Base-by-base conservation (phyloP, 108 stramenopile species). In the Fistulifera solaris region DNA sequence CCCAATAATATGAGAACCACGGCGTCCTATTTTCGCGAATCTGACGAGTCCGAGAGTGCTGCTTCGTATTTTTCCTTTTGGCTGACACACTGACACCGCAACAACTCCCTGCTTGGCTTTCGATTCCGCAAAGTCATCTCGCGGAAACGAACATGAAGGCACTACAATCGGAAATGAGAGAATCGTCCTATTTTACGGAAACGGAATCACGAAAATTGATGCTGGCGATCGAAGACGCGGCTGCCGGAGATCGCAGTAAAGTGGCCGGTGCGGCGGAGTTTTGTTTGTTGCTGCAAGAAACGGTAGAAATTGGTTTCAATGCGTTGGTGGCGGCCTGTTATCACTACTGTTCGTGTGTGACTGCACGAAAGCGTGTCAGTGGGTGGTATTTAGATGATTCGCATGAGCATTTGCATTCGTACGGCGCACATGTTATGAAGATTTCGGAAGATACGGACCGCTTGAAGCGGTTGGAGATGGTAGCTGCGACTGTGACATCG, bases 191-290 rank as follows among this genome's bases (percentile, higher is more conserved):
- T 38, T 77, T 70, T 22, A 77, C 70, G 22, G 67, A 68, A 53
- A 61, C 27, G 1, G 70, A 77, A 61, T 51, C 62, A 11, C 44
- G 58, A 25, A 61, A 68, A 31, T 55, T 88, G 1, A 56, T 78
- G 17, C 54, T 49, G 13, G 80, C 87, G 46, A 80, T 88, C 42
- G 68, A 74, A 54, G 66, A 66, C 45, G 73, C 83, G 3, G 60
- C 82, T 16, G 56, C 44, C 1, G 69, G 66, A 5, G 70, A 84
- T 61, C 31, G 42, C 3, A 67, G 75, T 22, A 73, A 76, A 52
- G 65, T 84, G 54, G 77, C 76, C 0, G 83, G 87, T n/a, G 80
- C 82, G 6, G 71, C 80, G 0, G 82, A 81, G 41, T 88, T 88
- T 60, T 81, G 78, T 56, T 54, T 66, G 11, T 68, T 88, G 10